These are phyloP conservation scores for Cordyceps fumosorosea DNA, from an alignment of 2,329 filamentous ascomycete genomes.

Conservation along the genomic window DNA sequence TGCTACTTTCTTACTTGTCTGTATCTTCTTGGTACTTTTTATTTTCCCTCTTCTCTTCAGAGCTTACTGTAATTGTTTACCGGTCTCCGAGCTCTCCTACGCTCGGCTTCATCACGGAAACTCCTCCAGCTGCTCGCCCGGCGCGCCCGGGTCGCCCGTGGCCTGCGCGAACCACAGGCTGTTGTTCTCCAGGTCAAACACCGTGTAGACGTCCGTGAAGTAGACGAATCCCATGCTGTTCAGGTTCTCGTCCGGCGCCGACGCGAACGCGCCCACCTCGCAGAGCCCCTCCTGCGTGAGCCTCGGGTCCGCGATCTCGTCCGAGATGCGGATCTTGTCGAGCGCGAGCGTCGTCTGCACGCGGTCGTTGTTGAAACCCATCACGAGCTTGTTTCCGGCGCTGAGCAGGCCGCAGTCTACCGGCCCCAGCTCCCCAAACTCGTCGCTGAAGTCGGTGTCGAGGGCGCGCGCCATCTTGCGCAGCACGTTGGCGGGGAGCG, in stretches of 20 bases:
- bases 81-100: not conserved
- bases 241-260: not conserved
- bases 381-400: slow-evolving; percentile 4
- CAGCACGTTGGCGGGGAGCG: not conserved
- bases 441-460: not conserved
- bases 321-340: not conserved
- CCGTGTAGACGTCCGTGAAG: slow-evolving; percentile 3
- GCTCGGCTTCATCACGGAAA: not conserved
- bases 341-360: not conserved
- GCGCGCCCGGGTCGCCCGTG: not conserved
- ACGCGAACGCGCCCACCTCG: not conserved
- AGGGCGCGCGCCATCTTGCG: not conserved
- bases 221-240: slow-evolving; percentile 2
- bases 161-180: slow-evolving; percentile 12
- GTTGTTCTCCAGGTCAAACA: slow-evolving; percentile 8
- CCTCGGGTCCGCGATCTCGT: not conserved
- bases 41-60: too few relatives aligned
- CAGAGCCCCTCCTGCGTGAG: not conserved
- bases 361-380: slow-evolving; percentile 1
- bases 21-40: too few relatives aligned
- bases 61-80: too few relatives aligned
- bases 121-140: slow-evolving; percentile 4
- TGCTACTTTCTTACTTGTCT: too few relatives aligned
- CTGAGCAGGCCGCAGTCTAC: slow-evolving; percentile 1
- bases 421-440: not conserved